Evolutionary conservation across 192 early-diverging fungal species (phyloP).

Genomic region (Allomyces macrogynus): DNA sequence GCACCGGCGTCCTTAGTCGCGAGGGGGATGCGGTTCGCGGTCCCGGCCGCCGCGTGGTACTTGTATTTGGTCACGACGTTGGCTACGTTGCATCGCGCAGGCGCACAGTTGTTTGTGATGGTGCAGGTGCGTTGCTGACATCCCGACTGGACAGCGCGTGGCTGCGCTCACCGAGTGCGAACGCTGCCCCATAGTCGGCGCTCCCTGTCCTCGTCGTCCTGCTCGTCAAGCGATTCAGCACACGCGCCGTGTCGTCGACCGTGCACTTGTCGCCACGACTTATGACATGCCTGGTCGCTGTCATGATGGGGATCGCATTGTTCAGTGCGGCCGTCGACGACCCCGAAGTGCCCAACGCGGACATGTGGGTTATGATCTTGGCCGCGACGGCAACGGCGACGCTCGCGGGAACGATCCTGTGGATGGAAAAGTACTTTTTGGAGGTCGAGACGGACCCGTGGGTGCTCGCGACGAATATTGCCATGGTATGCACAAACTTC

Average conservation of each 20-base stretch:
- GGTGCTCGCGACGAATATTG: background rate
- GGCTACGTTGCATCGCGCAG: no score
- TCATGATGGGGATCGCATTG: background rate
- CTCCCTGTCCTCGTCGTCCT: background rate
- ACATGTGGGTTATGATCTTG: background rate
- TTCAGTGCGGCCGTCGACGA: background rate
- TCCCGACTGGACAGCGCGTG: no score
- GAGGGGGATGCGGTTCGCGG: background rate
- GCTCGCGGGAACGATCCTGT: background rate
- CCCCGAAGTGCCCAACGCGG: background rate
- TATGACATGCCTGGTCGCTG: background rate
- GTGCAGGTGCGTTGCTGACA: no score
- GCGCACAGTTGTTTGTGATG: no score
- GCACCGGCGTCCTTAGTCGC: background rate
- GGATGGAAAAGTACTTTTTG: background rate
- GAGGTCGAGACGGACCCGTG: background rate
- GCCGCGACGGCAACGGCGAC: background rate
- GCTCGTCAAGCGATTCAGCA: background rate
- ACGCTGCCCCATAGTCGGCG: background rate
- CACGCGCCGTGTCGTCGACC: background rate
- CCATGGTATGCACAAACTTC: background rate
- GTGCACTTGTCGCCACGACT: background rate
- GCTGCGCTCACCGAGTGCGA: no score
- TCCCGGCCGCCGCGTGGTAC: background rate
- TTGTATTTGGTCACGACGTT: background rate